These are phyloP conservation scores for Yamadazyma tumulicola DNA, from an alignment of 805 yeast genomes.

Conservation along the genomic window DNA sequence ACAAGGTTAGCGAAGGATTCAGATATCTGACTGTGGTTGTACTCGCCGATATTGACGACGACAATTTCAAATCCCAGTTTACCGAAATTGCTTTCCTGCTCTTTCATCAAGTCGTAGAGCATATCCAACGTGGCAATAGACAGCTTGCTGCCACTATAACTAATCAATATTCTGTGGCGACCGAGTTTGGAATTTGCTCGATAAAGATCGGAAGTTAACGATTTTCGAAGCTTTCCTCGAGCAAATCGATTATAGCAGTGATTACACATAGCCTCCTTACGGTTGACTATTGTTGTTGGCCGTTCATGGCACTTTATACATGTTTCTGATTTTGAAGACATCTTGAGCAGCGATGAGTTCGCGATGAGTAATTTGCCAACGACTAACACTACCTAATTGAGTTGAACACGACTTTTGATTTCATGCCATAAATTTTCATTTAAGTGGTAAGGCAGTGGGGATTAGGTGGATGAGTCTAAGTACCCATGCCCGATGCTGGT, in stretches of 20 bases:
- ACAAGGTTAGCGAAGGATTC: not conserved
- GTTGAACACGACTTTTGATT: too few species aligned
- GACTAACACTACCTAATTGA: too few species aligned
- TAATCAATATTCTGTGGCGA: conserved; percentile 52
- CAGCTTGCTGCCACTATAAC: conserved; percentile 64
- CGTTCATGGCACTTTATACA: conserved; percentile 39
- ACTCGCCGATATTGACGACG: conserved; percentile 48
- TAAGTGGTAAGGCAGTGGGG: too few species aligned
- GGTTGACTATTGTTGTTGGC: conserved; percentile 42
- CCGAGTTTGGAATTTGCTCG: conserved; percentile 49
- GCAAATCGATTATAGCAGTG: conserved; percentile 70
- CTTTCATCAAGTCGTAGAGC: conserved; percentile 53
- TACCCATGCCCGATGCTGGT: too few species aligned
- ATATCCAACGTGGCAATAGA: conserved; percentile 71
- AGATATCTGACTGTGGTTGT: conserved; percentile 9
- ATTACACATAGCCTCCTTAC: conserved; percentile 66
- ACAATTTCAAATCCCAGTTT: conserved; percentile 62
- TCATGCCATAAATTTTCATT: too few species aligned
- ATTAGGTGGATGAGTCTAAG: too few species aligned
- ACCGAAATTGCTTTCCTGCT: conserved; percentile 67
- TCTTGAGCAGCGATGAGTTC: too few species aligned
- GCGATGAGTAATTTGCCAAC: too few species aligned
- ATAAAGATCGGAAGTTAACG: conserved; percentile 67
- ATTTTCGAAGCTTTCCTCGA: conserved; percentile 76
- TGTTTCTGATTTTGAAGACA: not conserved